These are phyloP conservation scores for Anisodus tanguticus DNA, from an alignment of 257 asterid genomes.

Conservation along the genomic window DNA sequence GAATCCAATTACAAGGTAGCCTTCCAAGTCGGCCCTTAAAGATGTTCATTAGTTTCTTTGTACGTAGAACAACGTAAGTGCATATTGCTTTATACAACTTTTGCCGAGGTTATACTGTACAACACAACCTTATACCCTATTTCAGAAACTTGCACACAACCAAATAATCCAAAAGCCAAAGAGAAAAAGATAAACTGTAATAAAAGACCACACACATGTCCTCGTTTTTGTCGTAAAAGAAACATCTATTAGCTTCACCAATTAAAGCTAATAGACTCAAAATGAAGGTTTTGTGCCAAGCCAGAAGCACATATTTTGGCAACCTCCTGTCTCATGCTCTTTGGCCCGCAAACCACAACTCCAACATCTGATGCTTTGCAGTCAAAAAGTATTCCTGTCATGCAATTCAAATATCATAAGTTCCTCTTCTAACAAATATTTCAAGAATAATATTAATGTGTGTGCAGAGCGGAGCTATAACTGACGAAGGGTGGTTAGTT, in stretches of 20 bases:
- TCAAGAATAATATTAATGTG: too few relatives aligned
- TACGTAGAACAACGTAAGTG: not conserved
- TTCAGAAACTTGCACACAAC: not conserved
- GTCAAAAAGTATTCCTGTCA: conserved; percentile 45
- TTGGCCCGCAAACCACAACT: conserved; percentile 59
- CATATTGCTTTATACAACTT: not conserved
- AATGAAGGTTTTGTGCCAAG: conserved; percentile 42
- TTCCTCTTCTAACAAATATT: not conserved
- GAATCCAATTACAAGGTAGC: not conserved
- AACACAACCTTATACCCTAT: not conserved
- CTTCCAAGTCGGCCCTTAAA: not conserved
- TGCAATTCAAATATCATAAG: not conserved
- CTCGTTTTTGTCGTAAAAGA: not conserved
- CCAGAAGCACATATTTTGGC: conserved; percentile 57
- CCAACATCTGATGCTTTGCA: conserved; percentile 42
- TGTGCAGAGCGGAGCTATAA: not conserved
- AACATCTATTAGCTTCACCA: conserved; percentile 41
- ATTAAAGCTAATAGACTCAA: conserved; percentile 55
- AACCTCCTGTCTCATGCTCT: conserved; percentile 57
- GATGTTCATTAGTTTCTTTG: not conserved
- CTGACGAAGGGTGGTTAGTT: not conserved
- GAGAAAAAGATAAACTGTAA: not conserved
- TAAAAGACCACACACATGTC: not conserved
- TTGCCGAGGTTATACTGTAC: not conserved
- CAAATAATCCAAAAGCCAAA: not conserved